Conservation (phyloP, 139 green algal genomes). For the Chlorella vulgaris region DNA sequence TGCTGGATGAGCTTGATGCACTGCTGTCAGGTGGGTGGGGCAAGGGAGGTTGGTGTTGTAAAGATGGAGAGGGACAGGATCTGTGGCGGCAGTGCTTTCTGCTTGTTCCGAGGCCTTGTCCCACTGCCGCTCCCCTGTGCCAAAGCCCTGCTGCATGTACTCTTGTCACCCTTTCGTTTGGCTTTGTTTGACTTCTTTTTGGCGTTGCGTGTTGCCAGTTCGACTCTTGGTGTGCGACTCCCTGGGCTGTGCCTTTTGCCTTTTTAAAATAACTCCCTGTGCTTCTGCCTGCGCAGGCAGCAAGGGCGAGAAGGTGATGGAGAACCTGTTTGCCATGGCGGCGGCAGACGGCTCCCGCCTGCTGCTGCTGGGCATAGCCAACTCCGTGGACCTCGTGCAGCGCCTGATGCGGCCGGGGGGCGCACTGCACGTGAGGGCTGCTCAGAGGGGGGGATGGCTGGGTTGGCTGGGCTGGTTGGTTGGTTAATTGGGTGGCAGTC, state of each 20-base stretch:
- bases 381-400: constrained; percentile 63
- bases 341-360: constrained; percentile 48
- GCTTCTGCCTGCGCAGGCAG: neutral
- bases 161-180: too few species aligned
- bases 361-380: constrained; percentile 63
- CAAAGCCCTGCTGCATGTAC: too few species aligned
- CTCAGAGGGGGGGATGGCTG: neutral
- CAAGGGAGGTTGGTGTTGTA: too few species aligned
- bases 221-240: too few species aligned
- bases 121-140: too few species aligned
- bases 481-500: neutral
- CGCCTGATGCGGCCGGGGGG: constrained; percentile 37
- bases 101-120: too few species aligned
- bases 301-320: constrained; percentile 37
- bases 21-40: constrained; percentile 47
- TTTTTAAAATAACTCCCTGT: too few species aligned
- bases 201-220: too few species aligned
- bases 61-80: too few species aligned
- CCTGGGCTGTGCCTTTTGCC: too few species aligned
- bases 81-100: constrained; percentile 29
- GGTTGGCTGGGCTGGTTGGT: neutral
- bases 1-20: constrained; percentile 68
- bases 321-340: constrained; percentile 37
- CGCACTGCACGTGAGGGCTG: constrained; percentile 35
- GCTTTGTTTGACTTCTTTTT: too few species aligned